Evolutionary conservation across 2,329 filamentous ascomycete genomes (phyloP), one percentile per base, ranked within the genome.

Genomic region (Cercospora sojina): DNA sequence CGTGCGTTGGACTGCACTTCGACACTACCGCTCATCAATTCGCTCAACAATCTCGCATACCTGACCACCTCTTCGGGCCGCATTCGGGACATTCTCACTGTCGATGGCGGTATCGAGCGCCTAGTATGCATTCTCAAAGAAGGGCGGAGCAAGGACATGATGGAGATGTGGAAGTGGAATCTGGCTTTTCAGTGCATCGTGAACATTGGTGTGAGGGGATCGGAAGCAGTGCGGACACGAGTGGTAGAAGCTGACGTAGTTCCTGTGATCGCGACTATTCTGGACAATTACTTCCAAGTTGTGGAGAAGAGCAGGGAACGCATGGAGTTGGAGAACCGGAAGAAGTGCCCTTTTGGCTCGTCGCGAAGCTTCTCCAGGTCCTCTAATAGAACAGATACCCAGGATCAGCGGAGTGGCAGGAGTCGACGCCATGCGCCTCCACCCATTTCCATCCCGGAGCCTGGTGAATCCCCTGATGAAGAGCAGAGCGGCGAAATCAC

Each of bases 121-220:
- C 84, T 99, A 73, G 92, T 99, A 78, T 97, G 93, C 86, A 97
- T 99, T 77, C 87, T 99, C 79, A 99, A 99, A 81, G 92, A 97
- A 80, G 95, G 95, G 70, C 87, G 95, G 77, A 97, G 92, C 82
- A 96, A 93, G 80, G 94, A 99, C 79, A 90, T 97, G 89, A 97
- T 98, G 94, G 94, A 97, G 79, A 97, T 97, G 91, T 99, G 95
- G 95, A 98, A 98, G 81, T 99, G 95, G 95, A 99, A 97, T 77
- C 86, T 99, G 69, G 95, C 95, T 62, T 99, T 99, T 79, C 95
- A 98, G 80, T 99, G 95, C 79, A 93, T 98, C 71, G 95, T 99
- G 78, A 99, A 99, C 80, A 98, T 99, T 77, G 95, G 95, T 65
- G 94, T 99, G 67, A 88, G 95, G 73, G 95, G 95, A 67, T 97